Evolutionary conservation across 352 stramenopile species (phyloP).

Genomic region (Pythium volutum): DNA sequence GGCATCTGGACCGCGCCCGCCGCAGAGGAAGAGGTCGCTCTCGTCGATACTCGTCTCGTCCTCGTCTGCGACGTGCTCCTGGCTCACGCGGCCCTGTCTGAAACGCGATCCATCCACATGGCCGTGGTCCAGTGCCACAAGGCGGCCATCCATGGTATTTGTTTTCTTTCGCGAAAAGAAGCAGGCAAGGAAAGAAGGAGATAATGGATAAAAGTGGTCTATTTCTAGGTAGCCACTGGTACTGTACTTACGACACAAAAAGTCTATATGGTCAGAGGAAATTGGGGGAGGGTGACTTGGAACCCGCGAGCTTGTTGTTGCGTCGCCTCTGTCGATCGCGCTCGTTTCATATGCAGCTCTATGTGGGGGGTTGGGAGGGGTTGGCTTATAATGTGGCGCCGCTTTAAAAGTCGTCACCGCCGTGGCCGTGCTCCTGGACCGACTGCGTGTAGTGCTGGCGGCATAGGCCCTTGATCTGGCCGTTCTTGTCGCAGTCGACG

Average conservation of each 20-base stretch:
- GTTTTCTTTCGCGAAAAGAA: no score
- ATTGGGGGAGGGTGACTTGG: no score
- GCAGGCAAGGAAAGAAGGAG: no score
- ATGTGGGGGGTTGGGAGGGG: neutral
- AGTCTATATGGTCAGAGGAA: slow-evolving; percentile 11
- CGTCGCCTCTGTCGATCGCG: neutral
- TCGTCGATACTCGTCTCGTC: slow-evolving; percentile 10
- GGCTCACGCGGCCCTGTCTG: neutral
- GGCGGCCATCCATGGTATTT: neutral
- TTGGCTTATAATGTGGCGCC: neutral
- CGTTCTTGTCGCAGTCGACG: slow-evolving; percentile 76
- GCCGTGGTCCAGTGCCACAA: neutral
- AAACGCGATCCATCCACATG: no score
- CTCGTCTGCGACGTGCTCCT: neutral
- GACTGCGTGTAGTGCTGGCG: slow-evolving; percentile 51
- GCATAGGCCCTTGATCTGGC: slow-evolving; percentile 77
- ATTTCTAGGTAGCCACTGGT: neutral
- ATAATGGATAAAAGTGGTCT: no score
- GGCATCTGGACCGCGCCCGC: neutral
- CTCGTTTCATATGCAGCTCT: slow-evolving; percentile 13
- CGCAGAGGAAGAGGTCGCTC: neutral
- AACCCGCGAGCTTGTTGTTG: no score
- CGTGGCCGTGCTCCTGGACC: slow-evolving; percentile 19
- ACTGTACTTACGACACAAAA: slow-evolving; percentile 7
- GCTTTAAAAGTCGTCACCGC: slow-evolving; percentile 5